phyloP scores from a whole-genome alignment of 1,284 basidiomycete genomes.

The Pseudozyma tsukubaensis region DNA sequence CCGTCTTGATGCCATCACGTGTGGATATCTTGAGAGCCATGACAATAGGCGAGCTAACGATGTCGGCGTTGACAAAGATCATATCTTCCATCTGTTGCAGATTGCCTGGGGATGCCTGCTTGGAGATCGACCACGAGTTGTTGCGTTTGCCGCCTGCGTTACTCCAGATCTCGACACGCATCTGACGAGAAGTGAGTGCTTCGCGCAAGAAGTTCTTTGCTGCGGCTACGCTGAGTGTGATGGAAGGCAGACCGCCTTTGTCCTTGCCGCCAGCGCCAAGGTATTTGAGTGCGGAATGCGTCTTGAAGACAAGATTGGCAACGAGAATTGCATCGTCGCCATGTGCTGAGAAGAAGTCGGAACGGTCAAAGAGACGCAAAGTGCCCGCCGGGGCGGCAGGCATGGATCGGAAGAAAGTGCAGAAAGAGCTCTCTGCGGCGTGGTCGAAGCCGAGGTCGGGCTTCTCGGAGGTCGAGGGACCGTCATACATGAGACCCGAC shows the following conservation, averaged over 20 bases:
- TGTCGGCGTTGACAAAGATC: conserved; percentile 85
- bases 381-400: conserved; percentile 51
- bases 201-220: conserved; percentile 89
- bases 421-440: conserved; percentile 57
- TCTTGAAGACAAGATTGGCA: conserved; percentile 78
- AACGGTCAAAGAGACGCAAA: conserved; percentile 68
- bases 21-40: conserved; percentile 85
- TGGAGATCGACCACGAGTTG: conserved; percentile 76
- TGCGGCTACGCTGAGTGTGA: conserved; percentile 82
- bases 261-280: conserved; percentile 56
- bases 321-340: conserved; percentile 88
- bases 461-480: conserved; percentile 51
- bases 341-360: conserved; percentile 88
- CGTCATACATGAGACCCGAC: conserved; percentile 66
- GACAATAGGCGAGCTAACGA: conserved; percentile 86
- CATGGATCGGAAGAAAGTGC: conserved; percentile 56
- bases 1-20: conserved; percentile 71
- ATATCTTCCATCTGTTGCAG: conserved; percentile 92
- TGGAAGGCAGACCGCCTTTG: conserved; percentile 68
- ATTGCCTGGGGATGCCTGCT: conserved; percentile 95
- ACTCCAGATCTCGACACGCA: conserved; percentile 85
- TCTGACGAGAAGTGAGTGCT: conserved; percentile 87
- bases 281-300: conserved; percentile 66
- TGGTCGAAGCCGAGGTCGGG: conserved; percentile 58
- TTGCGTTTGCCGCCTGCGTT: conserved; percentile 76